Evolutionary conservation across 352 stramenopile genomes (phyloP).

Genomic region (Pythium utonaiense): DNA sequence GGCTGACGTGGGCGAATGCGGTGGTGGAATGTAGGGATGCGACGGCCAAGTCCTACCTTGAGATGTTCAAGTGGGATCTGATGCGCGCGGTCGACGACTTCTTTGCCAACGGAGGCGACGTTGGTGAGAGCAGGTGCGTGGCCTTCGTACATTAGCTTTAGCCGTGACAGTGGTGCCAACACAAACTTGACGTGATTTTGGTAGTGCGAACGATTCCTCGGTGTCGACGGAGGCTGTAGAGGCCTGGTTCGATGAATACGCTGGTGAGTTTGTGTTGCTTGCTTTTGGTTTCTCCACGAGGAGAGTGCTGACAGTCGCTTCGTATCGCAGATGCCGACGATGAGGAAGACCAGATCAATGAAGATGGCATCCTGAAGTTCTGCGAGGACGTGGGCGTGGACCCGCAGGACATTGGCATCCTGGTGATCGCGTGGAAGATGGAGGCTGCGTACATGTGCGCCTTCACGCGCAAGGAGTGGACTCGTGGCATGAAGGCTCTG

Average conservation of each 20-base stretch:
- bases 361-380: conserved; percentile 46
- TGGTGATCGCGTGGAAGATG: conserved; percentile 89
- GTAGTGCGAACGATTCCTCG: conserved; percentile 18
- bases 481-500: conserved; percentile 73
- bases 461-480: conserved; percentile 84
- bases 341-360: conserved; percentile 39
- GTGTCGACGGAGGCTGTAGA: conserved; percentile 28
- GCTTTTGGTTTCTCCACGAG: not conserved
- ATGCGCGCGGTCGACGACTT: conserved; percentile 78
- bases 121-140: conserved; percentile 12
- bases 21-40: conserved; percentile 35
- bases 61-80: conserved; percentile 79
- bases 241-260: conserved; percentile 42
- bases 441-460: conserved; percentile 80
- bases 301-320: not conserved
- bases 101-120: conserved; percentile 58
- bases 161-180: not conserved
- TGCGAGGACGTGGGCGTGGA: conserved; percentile 43
- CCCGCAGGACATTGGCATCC: conserved; percentile 53
- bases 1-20: not conserved
- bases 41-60: conserved; percentile 66
- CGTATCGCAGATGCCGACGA: conserved; percentile 22
- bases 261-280: conserved; percentile 10
- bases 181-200: no score
- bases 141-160: no score